A percentile compares a stretch with the other conserved stretches of the same genome.
These are phyloP conservation scores for Debaryomycetaceae sp. DNA, from an alignment of 1,139 yeast genomes.

Conservation along the genomic window DNA sequence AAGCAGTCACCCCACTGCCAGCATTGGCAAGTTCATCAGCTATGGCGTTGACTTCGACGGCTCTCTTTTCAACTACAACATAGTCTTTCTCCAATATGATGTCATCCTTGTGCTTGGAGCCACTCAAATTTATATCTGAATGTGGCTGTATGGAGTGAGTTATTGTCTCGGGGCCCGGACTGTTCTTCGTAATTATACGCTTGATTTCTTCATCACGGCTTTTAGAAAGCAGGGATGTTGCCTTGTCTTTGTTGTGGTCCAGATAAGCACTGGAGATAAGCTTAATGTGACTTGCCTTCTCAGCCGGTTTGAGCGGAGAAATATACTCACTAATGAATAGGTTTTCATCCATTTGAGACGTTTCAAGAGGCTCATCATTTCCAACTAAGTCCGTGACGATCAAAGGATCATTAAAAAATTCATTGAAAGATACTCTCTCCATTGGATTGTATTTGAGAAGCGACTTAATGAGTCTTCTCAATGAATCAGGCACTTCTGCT, in stretches of 20 bases:
- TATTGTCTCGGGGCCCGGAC: slow-evolving; percentile 39
- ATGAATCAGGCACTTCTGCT: slow-evolving; percentile 56
- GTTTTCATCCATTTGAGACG: slow-evolving; percentile 69
- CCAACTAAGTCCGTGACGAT: slow-evolving; percentile 46
- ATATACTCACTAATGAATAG: slow-evolving; percentile 80
- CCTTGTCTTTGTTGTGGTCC: slow-evolving; percentile 12
- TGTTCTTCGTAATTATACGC: slow-evolving; percentile 37
- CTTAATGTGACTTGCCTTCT: slow-evolving; percentile 14
- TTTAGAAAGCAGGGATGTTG: slow-evolving; percentile 5
- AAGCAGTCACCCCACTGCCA: slow-evolving; percentile 55
- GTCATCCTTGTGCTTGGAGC: slow-evolving; percentile 32
- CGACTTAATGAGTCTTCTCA: slow-evolving; percentile 68
- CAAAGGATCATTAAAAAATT: slow-evolving; percentile 70
- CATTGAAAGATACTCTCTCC: slow-evolving; percentile 82
- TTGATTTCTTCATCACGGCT: slow-evolving; percentile 44
- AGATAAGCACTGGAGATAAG: slow-evolving; percentile 10
- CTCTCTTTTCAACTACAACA: slow-evolving; percentile 90
- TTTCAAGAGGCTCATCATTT: slow-evolving; percentile 56
- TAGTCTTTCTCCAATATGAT: slow-evolving; percentile 71
- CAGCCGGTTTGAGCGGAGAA: slow-evolving; percentile 31
- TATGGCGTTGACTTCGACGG: slow-evolving; percentile 90
- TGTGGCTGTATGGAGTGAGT: slow-evolving; percentile 22
- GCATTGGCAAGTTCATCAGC: slow-evolving; percentile 86
- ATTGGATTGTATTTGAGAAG: slow-evolving; percentile 80
- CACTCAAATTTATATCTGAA: slow-evolving; percentile 8